Conservation (phyloP, 495 filamentous ascomycete genomes). For the Articulospora tetracladia region DNA sequence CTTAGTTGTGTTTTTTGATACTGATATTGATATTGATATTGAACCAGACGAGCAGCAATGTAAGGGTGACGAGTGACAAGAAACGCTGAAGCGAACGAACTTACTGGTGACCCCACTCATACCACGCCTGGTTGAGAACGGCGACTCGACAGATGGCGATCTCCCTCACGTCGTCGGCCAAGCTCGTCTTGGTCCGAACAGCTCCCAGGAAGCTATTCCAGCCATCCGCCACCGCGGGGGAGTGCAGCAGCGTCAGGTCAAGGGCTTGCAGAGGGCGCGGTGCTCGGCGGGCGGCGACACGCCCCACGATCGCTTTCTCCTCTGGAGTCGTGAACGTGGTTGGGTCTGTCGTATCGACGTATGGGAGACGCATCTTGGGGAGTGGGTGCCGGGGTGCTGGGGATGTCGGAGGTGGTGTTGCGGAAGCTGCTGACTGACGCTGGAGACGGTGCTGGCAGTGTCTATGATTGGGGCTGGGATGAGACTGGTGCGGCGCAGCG, state of each 20-base stretch:
- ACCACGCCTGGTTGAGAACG: slow-evolving; percentile 67
- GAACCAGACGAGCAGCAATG: too few species aligned
- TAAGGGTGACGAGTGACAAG: too few species aligned
- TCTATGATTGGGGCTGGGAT: not conserved
- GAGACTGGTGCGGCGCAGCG: not conserved
- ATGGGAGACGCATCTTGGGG: slow-evolving; percentile 63
- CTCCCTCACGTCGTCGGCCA: slow-evolving; percentile 60
- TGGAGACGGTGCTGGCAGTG: too few species aligned
- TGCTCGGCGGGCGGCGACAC: slow-evolving; percentile 58
- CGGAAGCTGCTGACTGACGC: too few species aligned
- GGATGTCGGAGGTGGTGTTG: too few species aligned
- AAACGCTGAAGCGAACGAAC: not conserved
- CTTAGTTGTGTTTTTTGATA: not conserved
- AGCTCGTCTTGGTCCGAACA: slow-evolving; percentile 60
- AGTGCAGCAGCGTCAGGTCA: slow-evolving; percentile 71
- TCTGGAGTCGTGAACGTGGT: slow-evolving; percentile 38
- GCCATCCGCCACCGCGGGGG: slow-evolving; percentile 67
- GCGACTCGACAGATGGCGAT: slow-evolving; percentile 73
- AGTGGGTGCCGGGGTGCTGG: too few species aligned
- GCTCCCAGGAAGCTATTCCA: slow-evolving; percentile 80
- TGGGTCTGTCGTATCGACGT: slow-evolving; percentile 54
- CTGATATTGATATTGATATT: too few species aligned
- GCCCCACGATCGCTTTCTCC: slow-evolving; percentile 52
- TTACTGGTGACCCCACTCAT: slow-evolving; percentile 72
- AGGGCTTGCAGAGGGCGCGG: slow-evolving; percentile 63